Evolutionary conservation across 495 filamentous ascomycete species (phyloP).

Genomic region (Evansstolkia leycettana): DNA sequence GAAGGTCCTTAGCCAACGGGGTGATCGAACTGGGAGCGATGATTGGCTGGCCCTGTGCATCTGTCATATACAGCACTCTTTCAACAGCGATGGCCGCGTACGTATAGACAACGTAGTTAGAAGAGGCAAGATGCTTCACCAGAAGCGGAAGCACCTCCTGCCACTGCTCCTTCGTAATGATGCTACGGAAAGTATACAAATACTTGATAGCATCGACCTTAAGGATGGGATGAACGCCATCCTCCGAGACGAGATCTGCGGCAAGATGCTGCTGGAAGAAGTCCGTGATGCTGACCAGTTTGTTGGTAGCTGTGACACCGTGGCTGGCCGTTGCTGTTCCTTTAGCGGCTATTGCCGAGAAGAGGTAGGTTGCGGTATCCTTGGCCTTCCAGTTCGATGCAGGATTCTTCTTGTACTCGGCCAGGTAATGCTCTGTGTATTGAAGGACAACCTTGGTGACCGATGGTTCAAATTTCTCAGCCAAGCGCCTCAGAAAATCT

Average conservation of each 20-base stretch:
- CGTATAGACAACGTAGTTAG: slow-evolving; percentile 90
- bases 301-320: slow-evolving; percentile 82
- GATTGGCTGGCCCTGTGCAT: slow-evolving; percentile 58
- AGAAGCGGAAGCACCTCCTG: slow-evolving; percentile 75
- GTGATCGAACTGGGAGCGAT: slow-evolving; percentile 62
- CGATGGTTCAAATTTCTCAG: slow-evolving; percentile 71
- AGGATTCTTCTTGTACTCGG: slow-evolving; percentile 54
- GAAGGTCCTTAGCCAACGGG: slow-evolving; percentile 68
- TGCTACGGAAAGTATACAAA: slow-evolving; percentile 87
- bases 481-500: slow-evolving; percentile 78
- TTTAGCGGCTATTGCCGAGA: slow-evolving; percentile 85
- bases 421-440: slow-evolving; percentile 70
- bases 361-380: slow-evolving; percentile 92
- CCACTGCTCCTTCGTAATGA: slow-evolving; percentile 78
- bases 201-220: slow-evolving; percentile 98
- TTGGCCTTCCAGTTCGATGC: slow-evolving; percentile 85
- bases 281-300: slow-evolving; percentile 69
- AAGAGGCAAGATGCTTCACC: slow-evolving; percentile 74
- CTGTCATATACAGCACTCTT: slow-evolving; percentile 68
- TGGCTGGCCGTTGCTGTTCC: slow-evolving; percentile 71
- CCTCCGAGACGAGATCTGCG: slow-evolving; percentile 57
- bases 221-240: slow-evolving; percentile 64
- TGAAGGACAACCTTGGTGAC: slow-evolving; percentile 72
- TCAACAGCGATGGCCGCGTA: slow-evolving; percentile 94
- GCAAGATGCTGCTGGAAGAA: slow-evolving; percentile 90